Evolutionary conservation across 495 filamentous ascomycete genomes (phyloP), one percentile per base, ranked within the genome.

Genomic region (Pseudoneurospora amorphoporcata): DNA sequence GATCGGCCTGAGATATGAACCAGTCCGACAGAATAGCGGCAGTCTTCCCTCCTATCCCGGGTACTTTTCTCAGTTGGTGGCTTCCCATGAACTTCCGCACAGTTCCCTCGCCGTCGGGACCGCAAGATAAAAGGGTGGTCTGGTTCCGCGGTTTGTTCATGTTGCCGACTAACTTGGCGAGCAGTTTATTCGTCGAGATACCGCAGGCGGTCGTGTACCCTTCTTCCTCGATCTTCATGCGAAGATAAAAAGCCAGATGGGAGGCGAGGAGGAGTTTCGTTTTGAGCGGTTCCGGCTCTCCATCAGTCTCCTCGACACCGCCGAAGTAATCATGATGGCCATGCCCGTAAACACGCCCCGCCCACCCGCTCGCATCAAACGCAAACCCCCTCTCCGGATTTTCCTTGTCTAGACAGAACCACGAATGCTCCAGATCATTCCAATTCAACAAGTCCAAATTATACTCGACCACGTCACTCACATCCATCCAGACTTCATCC

Each of bases 131-230:
- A 3, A 98, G 87, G 6, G 92, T 91, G 0, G 95, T 97, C 77
- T 97, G 95, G 70, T 87, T 90, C 68, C 90, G 90, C 0, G 95
- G 95, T 81, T 97, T 97, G 78, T 97, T 88, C 53, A 90, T 81
- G 82, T 88, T 93, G 23, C 95, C 95, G 35, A 89, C 92, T 38
- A 98, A 83, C 78, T 98, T 98, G 39, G 92, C 89, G 38, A 95
- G 84, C 3, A 94, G 77, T 79, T 97, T 97, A 68, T 89, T 93
- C 5, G 92, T 97, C 3, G 93, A 90, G 3, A 97, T 89, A 10
- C 95, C 95, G n/a, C 92, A 93, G 1, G 94, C 92, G 43, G 90
- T 89, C 7, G 93, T 95, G 80, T 94, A 97, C 4, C 93, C 93
- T n/a, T 92, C 84, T 58, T 90, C 83, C 70, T 95, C 92, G 8